Percentiles rank a stretch among this genome's conserved stretches.
phyloP scores from a whole-genome alignment of 805 yeast species.

The Lachancea sp. region DNA sequence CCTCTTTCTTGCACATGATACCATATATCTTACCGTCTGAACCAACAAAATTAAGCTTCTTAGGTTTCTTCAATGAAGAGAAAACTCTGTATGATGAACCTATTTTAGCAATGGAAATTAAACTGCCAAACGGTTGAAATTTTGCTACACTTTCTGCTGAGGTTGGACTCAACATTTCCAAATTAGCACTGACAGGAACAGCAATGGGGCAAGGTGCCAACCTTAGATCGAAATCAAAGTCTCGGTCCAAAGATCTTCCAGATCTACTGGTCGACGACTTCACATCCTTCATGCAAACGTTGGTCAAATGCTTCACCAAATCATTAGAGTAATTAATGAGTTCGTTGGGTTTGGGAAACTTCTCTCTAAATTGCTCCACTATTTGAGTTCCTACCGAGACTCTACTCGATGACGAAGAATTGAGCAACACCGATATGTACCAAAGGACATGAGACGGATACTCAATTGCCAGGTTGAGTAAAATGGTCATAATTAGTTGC shows the following conservation, averaged over 20 bases:
- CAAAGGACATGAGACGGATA: constrained; percentile 87
- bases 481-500: constrained; percentile 48
- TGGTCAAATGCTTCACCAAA: constrained; percentile 20
- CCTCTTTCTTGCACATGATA: constrained; percentile 83
- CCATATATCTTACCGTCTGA: constrained; percentile 70
- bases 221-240: constrained; percentile 39
- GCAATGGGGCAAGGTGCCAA: constrained; percentile 49
- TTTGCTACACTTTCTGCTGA: constrained; percentile 37
- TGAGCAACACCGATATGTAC: constrained; percentile 55
- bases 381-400: constrained; percentile 42
- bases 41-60: constrained; percentile 68
- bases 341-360: constrained; percentile 9
- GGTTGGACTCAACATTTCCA: constrained; percentile 59
- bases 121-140: constrained; percentile 42
- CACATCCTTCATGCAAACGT: constrained; percentile 25
- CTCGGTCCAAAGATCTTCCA: constrained; percentile 32
- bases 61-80: constrained; percentile 81
- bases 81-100: constrained; percentile 65
- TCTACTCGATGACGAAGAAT: constrained; percentile 49
- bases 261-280: constrained; percentile 22
- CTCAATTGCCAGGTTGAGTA: constrained; percentile 48
- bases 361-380: constrained; percentile 29
- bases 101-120: constrained; percentile 53
- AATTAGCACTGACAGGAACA: constrained; percentile 66
- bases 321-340: constrained; percentile 21